Percentiles rank a stretch among this genome's conserved stretches.
Evolutionary conservation across 2,329 filamentous ascomycete species (phyloP).

Genomic region (Aspergillus versicolor): DNA sequence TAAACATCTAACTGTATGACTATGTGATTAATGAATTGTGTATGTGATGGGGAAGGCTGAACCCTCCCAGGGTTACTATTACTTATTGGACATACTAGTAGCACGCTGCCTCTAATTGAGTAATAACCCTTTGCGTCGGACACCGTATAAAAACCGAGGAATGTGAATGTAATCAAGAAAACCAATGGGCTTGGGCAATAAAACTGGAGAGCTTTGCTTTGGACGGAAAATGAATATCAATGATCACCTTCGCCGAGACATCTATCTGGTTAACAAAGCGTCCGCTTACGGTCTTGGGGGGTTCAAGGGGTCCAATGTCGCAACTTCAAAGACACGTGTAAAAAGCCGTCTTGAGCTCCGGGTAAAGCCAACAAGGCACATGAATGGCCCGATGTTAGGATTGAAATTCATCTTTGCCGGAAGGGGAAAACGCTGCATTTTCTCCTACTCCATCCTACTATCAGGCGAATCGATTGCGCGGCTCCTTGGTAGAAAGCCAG

Average conservation of each 20-base stretch:
- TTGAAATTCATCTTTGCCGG: not conserved
- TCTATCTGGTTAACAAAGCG: not conserved
- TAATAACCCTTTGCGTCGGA: too few species aligned
- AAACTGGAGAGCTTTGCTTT: not conserved
- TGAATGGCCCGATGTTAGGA: not conserved
- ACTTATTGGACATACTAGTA: not conserved
- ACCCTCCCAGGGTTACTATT: too few species aligned
- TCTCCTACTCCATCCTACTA: conserved; percentile 11
- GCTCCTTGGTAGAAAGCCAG: conserved; percentile 16
- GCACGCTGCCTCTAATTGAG: too few species aligned
- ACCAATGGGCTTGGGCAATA: not conserved
- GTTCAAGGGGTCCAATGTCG: not conserved
- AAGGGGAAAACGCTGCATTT: conserved; percentile 3
- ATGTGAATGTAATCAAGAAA: too few species aligned
- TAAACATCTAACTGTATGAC: not conserved
- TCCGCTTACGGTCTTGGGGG: not conserved
- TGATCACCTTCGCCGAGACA: not conserved
- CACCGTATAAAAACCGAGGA: not conserved
- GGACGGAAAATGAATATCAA: not conserved
- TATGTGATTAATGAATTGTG: not conserved
- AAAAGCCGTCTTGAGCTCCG: not conserved
- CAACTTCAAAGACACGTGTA: not conserved
- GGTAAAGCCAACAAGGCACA: too few species aligned
- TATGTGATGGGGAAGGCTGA: not conserved
- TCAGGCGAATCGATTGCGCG: conserved; percentile 5